Evolutionary conservation across 768 basidiomycete species (phyloP).

Genomic region (Austroboletus eburneus): DNA sequence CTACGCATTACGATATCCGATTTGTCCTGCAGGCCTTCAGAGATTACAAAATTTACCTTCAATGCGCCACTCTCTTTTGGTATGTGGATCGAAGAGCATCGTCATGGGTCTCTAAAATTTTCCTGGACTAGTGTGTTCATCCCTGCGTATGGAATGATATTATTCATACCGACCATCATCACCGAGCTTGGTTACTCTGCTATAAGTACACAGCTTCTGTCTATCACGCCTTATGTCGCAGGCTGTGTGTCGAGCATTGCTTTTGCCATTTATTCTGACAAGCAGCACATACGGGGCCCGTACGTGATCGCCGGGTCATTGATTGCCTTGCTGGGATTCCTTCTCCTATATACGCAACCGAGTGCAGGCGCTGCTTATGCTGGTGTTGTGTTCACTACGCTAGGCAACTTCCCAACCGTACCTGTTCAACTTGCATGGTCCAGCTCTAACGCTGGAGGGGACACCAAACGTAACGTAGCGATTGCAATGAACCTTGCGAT

Average conservation of each 20-base stretch:
- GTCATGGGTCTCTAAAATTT: constrained; percentile 1
- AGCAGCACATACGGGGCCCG: constrained; percentile 39
- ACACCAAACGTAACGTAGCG: constrained; percentile 44
- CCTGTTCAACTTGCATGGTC: constrained; percentile 47
- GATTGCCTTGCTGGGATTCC: constrained; percentile 44
- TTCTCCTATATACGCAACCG: constrained; percentile 37
- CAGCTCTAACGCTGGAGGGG: constrained; percentile 51
- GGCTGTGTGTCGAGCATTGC: constrained; percentile 38
- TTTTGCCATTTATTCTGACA: constrained; percentile 41
- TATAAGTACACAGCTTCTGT: constrained; percentile 43
- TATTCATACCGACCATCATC: constrained; percentile 48
- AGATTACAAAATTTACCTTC: constrained; percentile 39
- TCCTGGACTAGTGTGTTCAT: constrained; percentile 33
- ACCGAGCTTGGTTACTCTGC: constrained; percentile 46
- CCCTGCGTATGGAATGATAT: constrained; percentile 41
- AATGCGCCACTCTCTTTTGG: constrained; percentile 38
- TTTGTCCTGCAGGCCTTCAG: constrained; percentile 47
- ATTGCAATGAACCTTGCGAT: constrained; percentile 50
- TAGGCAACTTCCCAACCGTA: constrained; percentile 47
- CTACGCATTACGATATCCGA: constrained; percentile 40
- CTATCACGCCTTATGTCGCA: constrained; percentile 43
- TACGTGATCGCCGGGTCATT: constrained; percentile 40
- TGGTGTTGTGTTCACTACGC: constrained; percentile 44
- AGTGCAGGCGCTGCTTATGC: constrained; percentile 29
- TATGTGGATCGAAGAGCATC: constrained; percentile 5